Conservation (phyloP, 2,329 filamentous ascomycete genomes). For the Penicillium hordei region DNA sequence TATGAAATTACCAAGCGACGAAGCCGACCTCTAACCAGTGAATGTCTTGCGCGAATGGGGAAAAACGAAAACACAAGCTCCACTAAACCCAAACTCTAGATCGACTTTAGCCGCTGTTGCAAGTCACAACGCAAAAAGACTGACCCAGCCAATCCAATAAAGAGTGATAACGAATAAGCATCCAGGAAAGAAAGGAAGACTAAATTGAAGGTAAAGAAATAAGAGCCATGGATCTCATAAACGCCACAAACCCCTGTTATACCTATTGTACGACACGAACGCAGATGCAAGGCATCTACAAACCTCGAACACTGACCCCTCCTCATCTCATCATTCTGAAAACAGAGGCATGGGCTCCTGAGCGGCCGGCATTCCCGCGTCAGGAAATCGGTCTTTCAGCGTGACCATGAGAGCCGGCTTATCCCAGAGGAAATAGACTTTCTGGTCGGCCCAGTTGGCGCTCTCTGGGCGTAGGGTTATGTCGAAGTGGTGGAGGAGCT, state of each 20-base stretch:
- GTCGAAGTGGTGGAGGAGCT: conserved; percentile 30
- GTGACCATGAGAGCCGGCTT: conserved; percentile 26
- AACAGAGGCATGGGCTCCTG: background rate
- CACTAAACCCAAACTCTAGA: background rate
- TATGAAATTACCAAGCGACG: background rate
- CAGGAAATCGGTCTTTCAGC: conserved; percentile 12
- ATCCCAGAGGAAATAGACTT: conserved; percentile 29
- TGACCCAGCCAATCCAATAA: background rate
- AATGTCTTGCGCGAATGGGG: background rate
- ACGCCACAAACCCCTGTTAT: too few relatives aligned
- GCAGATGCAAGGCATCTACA: background rate
- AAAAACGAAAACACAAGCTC: background rate
- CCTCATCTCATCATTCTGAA: background rate
- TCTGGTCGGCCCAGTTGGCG: conserved; percentile 24
- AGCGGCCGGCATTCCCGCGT: background rate
- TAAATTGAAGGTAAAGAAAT: background rate
- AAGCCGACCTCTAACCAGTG: background rate
- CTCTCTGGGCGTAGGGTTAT: conserved; percentile 16
- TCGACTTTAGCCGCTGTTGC: background rate
- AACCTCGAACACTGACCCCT: background rate
- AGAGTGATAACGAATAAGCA: background rate
- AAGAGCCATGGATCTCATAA: background rate
- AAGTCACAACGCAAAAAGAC: background rate
- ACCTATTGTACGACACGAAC: background rate
- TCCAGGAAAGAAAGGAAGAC: background rate